A percentile compares a stretch with the other conserved stretches of the same genome.
Conservation (phyloP, 495 filamentous ascomycete species). For the Talaromyces thailandensis region DNA sequence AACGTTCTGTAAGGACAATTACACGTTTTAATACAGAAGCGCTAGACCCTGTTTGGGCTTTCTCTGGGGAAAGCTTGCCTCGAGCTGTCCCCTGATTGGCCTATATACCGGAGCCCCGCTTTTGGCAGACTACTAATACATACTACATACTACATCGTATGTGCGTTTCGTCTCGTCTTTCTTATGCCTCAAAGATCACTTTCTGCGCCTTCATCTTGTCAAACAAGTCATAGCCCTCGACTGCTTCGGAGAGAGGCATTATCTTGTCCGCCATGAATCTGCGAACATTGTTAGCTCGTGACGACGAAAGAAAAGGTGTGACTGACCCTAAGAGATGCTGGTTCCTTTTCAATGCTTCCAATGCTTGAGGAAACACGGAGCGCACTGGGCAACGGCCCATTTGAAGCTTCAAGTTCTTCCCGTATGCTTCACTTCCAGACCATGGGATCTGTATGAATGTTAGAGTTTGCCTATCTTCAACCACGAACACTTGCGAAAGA, state of each 20-base stretch:
- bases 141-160: too few relatives aligned
- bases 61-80: background rate
- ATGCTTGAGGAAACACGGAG: conserved; percentile 68
- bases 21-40: background rate
- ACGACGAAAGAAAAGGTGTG: background rate
- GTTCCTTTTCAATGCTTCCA: conserved; percentile 71
- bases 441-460: conserved; percentile 60
- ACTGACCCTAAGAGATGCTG: conserved; percentile 74
- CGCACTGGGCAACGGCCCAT: conserved; percentile 93
- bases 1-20: background rate
- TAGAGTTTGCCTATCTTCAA: background rate
- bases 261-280: conserved; percentile 93
- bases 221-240: conserved; percentile 86
- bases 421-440: conserved; percentile 72
- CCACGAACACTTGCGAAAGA: background rate
- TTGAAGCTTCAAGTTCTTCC: conserved; percentile 83
- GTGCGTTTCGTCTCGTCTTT: background rate
- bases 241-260: conserved; percentile 77
- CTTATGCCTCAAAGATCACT: conserved; percentile 47
- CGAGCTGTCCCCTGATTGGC: background rate
- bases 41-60: background rate
- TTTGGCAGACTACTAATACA: background rate
- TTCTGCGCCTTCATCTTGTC: conserved; percentile 92
- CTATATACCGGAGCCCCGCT: background rate
- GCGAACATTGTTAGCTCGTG: conserved; percentile 14